Evolutionary conservation across 169 alveolate species (phyloP), one percentile per base, ranked within the genome.

Genomic region (Plasmodium relictum): DNA sequence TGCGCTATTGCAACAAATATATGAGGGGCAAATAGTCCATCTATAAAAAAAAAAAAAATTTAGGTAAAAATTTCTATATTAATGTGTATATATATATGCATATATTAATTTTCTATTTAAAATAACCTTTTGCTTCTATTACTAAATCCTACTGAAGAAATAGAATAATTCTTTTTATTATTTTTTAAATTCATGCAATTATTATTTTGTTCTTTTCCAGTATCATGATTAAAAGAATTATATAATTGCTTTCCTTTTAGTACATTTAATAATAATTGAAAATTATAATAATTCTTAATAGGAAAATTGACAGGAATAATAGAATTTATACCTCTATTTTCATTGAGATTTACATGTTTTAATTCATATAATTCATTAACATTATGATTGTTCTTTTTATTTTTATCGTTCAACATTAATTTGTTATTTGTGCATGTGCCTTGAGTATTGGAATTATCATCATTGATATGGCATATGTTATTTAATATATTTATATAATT

Each of bases 11-110:
- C 89, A 78, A 56, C 89, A 78, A 37, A 78, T 58, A 44, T 78
- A 78, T 12, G 89, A 78, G 58, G 89, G 89, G 89, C 89, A 78
- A 39, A 78, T 78, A 26, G 89, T 78, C 89, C 89, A 78, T 37
- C 89, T 78, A 41, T 22, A 44, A 0, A 52, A 10, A 26, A 69
- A 63, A 52, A 50, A 16, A 69, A 48, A 48, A 10, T 22, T 42
- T 3, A 62, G 0, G 71, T 16, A 73, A 6, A 59, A 10, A 42
- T 58, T 31, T 24, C 16, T 45, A 26, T 37, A 52, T 72, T 50
- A 6, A 31, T 54, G 18, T 58, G 18, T 31, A 74, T 74, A 26
- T 45, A 37, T 62, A 2, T 73, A 42, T 24, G 10, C 26, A 74
- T 74, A 31, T 74, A 24, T 12, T 6, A 22, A 6, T 61, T 9